These are phyloP conservation scores for Ganoderma lucidum DNA, from an alignment of 1,284 basidiomycete genomes.

Conservation along the genomic window DNA sequence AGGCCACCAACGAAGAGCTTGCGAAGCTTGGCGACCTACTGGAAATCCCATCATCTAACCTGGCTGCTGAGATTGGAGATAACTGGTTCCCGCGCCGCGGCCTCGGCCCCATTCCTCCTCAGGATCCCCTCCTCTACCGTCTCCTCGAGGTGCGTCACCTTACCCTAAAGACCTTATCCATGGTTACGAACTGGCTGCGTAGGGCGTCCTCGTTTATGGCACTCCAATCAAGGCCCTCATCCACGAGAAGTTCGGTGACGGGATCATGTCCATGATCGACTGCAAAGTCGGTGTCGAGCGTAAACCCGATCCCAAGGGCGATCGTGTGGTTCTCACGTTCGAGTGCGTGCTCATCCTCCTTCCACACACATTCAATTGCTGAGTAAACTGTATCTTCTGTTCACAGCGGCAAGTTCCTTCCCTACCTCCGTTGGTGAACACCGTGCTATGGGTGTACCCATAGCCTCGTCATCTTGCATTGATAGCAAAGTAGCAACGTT, in stretches of 20 bases:
- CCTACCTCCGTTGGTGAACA: slow-evolving; percentile 69
- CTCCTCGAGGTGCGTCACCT: slow-evolving; percentile 76
- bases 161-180: neutral
- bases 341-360: slow-evolving; percentile 62
- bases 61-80: slow-evolving; percentile 61
- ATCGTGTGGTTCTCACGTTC: slow-evolving; percentile 84
- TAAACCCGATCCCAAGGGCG: slow-evolving; percentile 84
- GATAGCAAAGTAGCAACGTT: neutral
- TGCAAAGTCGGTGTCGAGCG: slow-evolving; percentile 78
- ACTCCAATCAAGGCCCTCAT: slow-evolving; percentile 86
- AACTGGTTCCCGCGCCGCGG: slow-evolving; percentile 82
- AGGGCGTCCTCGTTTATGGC: slow-evolving; percentile 85
- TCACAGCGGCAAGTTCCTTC: slow-evolving; percentile 75
- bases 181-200: neutral
- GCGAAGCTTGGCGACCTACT: slow-evolving; percentile 60
- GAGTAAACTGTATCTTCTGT: slow-evolving; percentile 9
- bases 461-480: neutral
- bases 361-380: neutral
- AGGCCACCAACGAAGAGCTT: slow-evolving; percentile 69
- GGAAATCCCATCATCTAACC: slow-evolving; percentile 48
- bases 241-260: slow-evolving; percentile 92
- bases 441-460: neutral
- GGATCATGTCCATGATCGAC: slow-evolving; percentile 93
- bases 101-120: slow-evolving; percentile 71
- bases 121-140: slow-evolving; percentile 86